Percentiles rank a stretch among this genome's conserved stretches.
These are phyloP conservation scores for Hibiscus trionum DNA, from an alignment of 345 rosid genomes.

Conservation along the genomic window DNA sequence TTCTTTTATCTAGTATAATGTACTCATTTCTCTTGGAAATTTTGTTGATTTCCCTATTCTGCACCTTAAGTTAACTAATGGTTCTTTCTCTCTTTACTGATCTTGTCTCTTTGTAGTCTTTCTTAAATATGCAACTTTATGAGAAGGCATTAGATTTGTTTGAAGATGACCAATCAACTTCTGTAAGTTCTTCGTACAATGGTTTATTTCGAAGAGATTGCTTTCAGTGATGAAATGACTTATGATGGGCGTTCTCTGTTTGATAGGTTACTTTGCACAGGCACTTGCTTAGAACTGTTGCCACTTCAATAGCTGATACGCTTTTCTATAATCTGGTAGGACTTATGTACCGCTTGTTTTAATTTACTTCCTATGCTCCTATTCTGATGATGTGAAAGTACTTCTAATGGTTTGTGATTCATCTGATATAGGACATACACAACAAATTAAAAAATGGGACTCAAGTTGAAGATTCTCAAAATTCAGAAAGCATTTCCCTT, in stretches of 20 bases:
- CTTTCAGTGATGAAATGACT: constrained; percentile 19
- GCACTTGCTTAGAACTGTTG: constrained; percentile 80
- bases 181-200: constrained; percentile 49
- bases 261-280: constrained; percentile 77
- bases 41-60: not conserved
- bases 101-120: constrained; percentile 47
- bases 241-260: constrained; percentile 14
- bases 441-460: constrained; percentile 74
- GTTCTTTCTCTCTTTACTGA: constrained; percentile 1
- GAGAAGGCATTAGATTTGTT: constrained; percentile 86
- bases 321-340: constrained; percentile 70
- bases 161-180: constrained; percentile 78
- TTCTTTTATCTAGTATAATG: constrained; percentile 3
- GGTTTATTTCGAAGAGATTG: not conserved
- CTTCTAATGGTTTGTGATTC: constrained; percentile 11
- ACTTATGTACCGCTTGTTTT: constrained; percentile 2
- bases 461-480: constrained; percentile 56
- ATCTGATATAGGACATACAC: constrained; percentile 47
- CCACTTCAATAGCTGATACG: constrained; percentile 57
- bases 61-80: constrained; percentile 4
- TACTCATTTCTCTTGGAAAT: constrained; percentile 12
- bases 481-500: constrained; percentile 39
- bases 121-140: constrained; percentile 81
- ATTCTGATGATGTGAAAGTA: constrained; percentile 2
- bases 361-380: constrained; percentile 8